A percentile compares a stretch with the other conserved stretches of the same genome.
phyloP scores from a whole-genome alignment of 2,329 filamentous ascomycete genomes.

The Mycosphaerelloides madeirae region DNA sequence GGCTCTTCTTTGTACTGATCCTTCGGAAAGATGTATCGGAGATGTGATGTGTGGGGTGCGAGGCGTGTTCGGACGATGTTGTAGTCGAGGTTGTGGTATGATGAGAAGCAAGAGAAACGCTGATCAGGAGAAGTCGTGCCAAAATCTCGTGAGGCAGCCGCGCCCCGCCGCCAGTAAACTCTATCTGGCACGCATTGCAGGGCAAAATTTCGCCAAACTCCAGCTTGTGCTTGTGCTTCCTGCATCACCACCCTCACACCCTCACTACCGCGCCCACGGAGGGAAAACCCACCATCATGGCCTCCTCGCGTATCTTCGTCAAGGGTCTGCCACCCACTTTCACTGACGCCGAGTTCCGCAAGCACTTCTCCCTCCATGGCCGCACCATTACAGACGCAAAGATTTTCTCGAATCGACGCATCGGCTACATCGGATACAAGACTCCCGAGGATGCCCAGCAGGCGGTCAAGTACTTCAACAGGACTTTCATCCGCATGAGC shows the following conservation, averaged over 20 bases:
- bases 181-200: too few species aligned
- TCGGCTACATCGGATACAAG: conserved; percentile 94
- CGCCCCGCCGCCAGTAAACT: background rate
- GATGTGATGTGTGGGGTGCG: background rate
- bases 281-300: conserved; percentile 42
- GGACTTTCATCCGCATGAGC: conserved; percentile 91
- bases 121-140: background rate
- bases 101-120: background rate
- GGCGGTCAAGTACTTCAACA: conserved; percentile 93
- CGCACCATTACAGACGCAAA: conserved; percentile 84
- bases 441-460: conserved; percentile 71
- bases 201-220: background rate
- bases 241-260: background rate
- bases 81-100: background rate
- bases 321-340: conserved; percentile 77
- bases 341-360: conserved; percentile 77
- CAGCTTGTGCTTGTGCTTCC: background rate
- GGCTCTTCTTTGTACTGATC: too few species aligned
- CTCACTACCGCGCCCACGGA: conserved; percentile 1
- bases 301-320: conserved; percentile 71
- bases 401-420: conserved; percentile 80
- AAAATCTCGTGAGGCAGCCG: background rate
- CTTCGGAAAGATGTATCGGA: conserved; percentile 1
- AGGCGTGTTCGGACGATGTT: background rate
- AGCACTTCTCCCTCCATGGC: conserved; percentile 72